These are phyloP conservation scores for Mrakia gelida DNA, from an alignment of 768 basidiomycete species.

Conservation along the genomic window DNA sequence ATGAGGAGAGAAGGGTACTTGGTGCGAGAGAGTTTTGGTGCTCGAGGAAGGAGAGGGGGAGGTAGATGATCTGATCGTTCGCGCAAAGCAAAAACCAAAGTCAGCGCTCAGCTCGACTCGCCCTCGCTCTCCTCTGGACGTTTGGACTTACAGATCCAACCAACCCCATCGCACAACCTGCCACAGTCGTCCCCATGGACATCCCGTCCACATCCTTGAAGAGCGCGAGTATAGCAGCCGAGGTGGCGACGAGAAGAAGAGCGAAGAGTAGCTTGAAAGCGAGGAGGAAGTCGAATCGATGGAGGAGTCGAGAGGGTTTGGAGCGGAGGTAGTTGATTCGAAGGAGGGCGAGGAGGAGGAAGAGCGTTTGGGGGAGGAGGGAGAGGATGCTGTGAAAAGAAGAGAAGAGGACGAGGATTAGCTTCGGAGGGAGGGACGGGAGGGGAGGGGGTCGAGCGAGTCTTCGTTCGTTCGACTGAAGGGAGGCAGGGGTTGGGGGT, in stretches of 20 bases:
- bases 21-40: constrained; percentile 7
- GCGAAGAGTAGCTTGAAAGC: neutral
- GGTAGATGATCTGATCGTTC: neutral
- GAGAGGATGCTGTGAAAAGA: constrained; percentile 12
- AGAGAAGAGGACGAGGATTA: neutral
- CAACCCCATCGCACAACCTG: neutral
- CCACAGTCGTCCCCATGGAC: neutral
- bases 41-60: neutral
- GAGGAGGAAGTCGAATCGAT: neutral
- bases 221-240: neutral
- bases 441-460: too few relatives aligned
- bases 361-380: constrained; percentile 1
- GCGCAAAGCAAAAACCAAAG: too few relatives aligned
- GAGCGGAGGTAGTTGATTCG: neutral
- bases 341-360: constrained; percentile 13
- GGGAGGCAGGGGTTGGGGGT: too few relatives aligned
- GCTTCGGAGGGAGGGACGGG: too few relatives aligned
- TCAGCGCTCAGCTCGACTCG: neutral
- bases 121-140: too few relatives aligned
- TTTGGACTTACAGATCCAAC: neutral
- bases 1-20: neutral
- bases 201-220: neutral
- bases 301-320: neutral
- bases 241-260: neutral
- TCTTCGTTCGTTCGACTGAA: too few relatives aligned